Percentiles rank a stretch among this genome's conserved stretches.
Conservation (phyloP, 2,329 filamentous ascomycete genomes). For the Zymoseptoria brevis region DNA sequence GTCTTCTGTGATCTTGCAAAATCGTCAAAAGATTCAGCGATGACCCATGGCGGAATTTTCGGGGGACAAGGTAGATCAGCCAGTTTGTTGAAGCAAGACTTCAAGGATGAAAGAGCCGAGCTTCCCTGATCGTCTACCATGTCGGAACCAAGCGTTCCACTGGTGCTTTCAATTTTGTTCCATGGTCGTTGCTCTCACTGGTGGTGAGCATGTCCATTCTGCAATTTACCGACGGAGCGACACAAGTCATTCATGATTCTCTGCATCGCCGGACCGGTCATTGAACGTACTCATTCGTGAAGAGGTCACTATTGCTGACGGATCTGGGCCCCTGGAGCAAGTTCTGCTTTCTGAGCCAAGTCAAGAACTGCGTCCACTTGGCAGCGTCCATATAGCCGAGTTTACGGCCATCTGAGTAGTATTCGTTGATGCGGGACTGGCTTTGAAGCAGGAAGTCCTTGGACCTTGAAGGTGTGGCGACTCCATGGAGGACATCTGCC, state of each 20-base stretch:
- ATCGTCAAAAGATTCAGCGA: background rate
- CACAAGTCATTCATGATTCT: background rate
- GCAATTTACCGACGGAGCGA: background rate
- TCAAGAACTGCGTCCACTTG: conserved; percentile 12
- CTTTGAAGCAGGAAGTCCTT: conserved; percentile 23
- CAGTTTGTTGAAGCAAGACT: background rate
- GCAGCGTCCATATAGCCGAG: conserved; percentile 9
- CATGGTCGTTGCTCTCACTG: background rate
- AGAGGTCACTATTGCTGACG: conserved; percentile 8
- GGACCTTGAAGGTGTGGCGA: conserved; percentile 16
- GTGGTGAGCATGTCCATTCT: background rate
- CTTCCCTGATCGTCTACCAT: background rate
- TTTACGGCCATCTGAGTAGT: conserved; percentile 19
- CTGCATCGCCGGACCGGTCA: background rate
- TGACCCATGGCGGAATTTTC: background rate
- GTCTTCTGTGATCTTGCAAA: background rate
- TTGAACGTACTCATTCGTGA: conserved; percentile 9
- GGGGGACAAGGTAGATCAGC: background rate
- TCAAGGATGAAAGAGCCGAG: background rate
- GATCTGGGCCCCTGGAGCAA: conserved; percentile 4
- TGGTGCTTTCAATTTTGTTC: background rate
- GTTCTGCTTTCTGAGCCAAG: conserved; percentile 8
- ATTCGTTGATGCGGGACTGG: conserved; percentile 25
- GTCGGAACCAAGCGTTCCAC: background rate
- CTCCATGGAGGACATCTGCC: conserved; percentile 8